A percentile compares a stretch with the other conserved stretches of the same genome.
These are phyloP conservation scores for Aspergillus bombycis DNA, from an alignment of 2,329 filamentous ascomycete species.

Conservation along the genomic window DNA sequence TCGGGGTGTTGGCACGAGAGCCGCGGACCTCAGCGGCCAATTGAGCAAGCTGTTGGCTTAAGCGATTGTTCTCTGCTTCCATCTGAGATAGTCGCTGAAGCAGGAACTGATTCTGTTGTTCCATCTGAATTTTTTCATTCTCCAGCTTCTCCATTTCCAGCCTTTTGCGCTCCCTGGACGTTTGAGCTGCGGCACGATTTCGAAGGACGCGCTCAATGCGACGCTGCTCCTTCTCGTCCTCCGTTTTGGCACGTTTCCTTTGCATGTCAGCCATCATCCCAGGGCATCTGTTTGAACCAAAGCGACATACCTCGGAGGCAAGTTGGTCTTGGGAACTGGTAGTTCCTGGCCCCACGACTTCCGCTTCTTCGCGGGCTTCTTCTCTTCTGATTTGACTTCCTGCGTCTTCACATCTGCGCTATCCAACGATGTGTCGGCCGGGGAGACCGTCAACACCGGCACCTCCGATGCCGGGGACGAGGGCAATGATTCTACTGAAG, in stretches of 20 bases:
- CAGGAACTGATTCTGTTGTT: slow-evolving; percentile 72
- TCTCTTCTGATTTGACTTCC: slow-evolving; percentile 51
- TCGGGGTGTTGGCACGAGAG: slow-evolving; percentile 44
- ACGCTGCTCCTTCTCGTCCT: slow-evolving; percentile 97
- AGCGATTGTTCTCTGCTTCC: slow-evolving; percentile 56
- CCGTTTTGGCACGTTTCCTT: slow-evolving; percentile 96
- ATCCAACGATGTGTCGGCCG: slow-evolving; percentile 44
- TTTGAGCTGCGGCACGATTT: slow-evolving; percentile 94
- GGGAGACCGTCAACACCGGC: slow-evolving; percentile 44
- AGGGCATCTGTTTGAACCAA: too few relatives aligned
- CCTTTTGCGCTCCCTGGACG: slow-evolving; percentile 90
- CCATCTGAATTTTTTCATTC: slow-evolving; percentile 64
- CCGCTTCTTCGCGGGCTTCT: slow-evolving; percentile 85
- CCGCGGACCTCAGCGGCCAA: slow-evolving; percentile 50
- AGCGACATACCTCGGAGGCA: slow-evolving; percentile 75
- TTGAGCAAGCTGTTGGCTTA: slow-evolving; percentile 55
- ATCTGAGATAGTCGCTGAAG: slow-evolving; percentile 65
- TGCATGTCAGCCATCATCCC: slow-evolving; percentile 14
- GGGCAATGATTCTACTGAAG: slow-evolving; percentile 36
- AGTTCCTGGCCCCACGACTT: slow-evolving; percentile 99
- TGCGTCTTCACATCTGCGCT: slow-evolving; percentile 28
- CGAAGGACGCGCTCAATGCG: slow-evolving; percentile 96
- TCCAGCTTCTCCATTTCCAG: slow-evolving; percentile 84
- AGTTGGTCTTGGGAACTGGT: slow-evolving; percentile 93
- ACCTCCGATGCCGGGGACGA: slow-evolving; percentile 36